Evolutionary conservation across 2,329 filamentous ascomycete genomes (phyloP).

Genomic region (Stemphylium beticola): DNA sequence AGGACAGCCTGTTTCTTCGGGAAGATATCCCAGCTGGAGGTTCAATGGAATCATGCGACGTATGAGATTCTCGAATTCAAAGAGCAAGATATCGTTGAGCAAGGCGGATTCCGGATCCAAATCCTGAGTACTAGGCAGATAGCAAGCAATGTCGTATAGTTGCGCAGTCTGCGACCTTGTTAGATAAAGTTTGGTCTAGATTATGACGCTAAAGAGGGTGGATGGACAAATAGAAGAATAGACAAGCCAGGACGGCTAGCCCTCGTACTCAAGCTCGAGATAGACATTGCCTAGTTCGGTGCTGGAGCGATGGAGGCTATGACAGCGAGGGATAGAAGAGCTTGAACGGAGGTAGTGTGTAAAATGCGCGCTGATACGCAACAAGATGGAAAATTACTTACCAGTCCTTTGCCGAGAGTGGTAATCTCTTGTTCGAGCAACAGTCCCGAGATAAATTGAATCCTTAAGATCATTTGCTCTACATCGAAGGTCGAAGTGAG

Average conservation of each 20-base stretch:
- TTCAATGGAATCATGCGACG: too few species aligned
- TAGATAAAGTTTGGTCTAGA: constrained; percentile 27
- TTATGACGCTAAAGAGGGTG: constrained; percentile 22
- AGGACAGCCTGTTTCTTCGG: too few species aligned
- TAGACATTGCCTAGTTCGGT: constrained; percentile 34
- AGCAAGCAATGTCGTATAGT: constrained; percentile 74
- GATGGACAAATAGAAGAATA: constrained; percentile 7
- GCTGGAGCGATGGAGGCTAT: constrained; percentile 26
- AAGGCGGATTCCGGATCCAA: too few species aligned
- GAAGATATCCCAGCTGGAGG: too few species aligned
- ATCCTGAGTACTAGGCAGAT: constrained; percentile 56
- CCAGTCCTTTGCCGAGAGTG: constrained; percentile 65
- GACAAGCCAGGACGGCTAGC: constrained; percentile 20
- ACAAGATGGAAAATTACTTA: constrained; percentile 58
- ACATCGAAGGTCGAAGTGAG: too few species aligned
- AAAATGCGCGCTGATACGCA: constrained; percentile 16
- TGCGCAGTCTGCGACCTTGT: constrained; percentile 69
- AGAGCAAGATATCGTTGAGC: too few species aligned
- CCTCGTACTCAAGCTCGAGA: constrained; percentile 32
- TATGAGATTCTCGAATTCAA: too few species aligned
- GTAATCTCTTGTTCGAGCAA: too few species aligned
- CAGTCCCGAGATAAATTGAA: too few species aligned
- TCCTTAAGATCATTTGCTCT: constrained; percentile 31
- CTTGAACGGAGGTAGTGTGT: constrained; percentile 18
- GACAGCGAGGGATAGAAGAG: constrained; percentile 29